Percentiles rank a stretch among this genome's conserved stretches.
Evolutionary conservation across 306 rosid species (phyloP).

Genomic region (Quercus robur): DNA sequence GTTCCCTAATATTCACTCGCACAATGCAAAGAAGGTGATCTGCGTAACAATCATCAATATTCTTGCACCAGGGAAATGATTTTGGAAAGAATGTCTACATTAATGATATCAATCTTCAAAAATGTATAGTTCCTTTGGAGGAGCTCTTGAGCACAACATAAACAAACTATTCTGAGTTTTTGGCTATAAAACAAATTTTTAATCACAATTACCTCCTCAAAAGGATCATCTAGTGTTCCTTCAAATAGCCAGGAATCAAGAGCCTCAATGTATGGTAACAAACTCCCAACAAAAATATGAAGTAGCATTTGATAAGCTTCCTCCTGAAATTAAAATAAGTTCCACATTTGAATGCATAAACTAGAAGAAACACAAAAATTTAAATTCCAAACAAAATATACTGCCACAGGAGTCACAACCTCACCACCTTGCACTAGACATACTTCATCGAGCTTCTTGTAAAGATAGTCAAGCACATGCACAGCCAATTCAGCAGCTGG

Average conservation of each 20-base stretch:
- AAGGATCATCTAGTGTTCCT: constrained; percentile 92
- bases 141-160: background rate
- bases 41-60: background rate
- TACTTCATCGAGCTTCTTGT: constrained; percentile 76
- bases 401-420: constrained; percentile 51
- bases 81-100: constrained; percentile 3
- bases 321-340: constrained; percentile 52
- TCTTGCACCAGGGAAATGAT: constrained; percentile 4
- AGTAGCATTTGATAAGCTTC: constrained; percentile 86
- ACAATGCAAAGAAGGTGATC: background rate
- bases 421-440: constrained; percentile 94
- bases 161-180: constrained; percentile 7
- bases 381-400: constrained; percentile 17
- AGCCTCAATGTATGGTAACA: constrained; percentile 85
- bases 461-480: constrained; percentile 78
- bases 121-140: background rate
- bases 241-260: constrained; percentile 99
- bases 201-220: constrained; percentile 70
- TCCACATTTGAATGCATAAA: constrained; percentile 24
- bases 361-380: constrained; percentile 15
- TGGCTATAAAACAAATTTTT: constrained; percentile 10
- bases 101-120: background rate
- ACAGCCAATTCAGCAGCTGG: constrained; percentile 74
- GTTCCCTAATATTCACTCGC: background rate
- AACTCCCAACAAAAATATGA: constrained; percentile 76